These are phyloP conservation scores for Eucalyptus polyanthemos DNA, from an alignment of 345 rosid species.

Conservation along the genomic window DNA sequence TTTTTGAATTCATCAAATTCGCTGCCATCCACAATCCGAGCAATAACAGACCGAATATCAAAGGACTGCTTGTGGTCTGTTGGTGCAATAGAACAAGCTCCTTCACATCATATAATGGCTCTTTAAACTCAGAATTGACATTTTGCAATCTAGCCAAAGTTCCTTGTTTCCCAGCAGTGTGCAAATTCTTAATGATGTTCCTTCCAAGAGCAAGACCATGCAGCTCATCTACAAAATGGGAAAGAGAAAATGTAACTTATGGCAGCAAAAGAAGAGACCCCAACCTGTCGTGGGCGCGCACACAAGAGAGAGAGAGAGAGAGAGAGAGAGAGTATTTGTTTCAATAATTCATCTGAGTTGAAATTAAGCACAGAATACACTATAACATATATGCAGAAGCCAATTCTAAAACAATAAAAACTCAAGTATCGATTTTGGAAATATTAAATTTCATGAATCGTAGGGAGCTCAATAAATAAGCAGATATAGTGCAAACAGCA, in stretches of 20 bases:
- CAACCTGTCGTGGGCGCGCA: neutral
- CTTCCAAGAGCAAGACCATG: slow-evolving; percentile 94
- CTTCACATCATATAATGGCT: slow-evolving; percentile 67
- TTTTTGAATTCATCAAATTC: slow-evolving; percentile 98
- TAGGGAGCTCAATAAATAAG: neutral
- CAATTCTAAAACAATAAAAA: neutral
- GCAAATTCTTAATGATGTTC: slow-evolving; percentile 83
- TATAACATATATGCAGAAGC: neutral
- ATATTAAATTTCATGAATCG: neutral
- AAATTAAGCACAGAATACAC: neutral
- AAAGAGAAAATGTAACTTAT: neutral
- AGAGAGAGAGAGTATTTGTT: neutral
- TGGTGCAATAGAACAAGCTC: slow-evolving; percentile 91
- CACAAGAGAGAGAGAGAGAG: neutral
- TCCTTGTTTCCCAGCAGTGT: slow-evolving; percentile 65
- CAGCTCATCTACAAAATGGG: slow-evolving; percentile 57
- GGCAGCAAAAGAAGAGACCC: neutral
- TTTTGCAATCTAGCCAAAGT: slow-evolving; percentile 13
- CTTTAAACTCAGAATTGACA: slow-evolving; percentile 28
- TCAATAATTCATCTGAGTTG: neutral
- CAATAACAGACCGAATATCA: slow-evolving; percentile 86
- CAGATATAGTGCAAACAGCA: neutral
- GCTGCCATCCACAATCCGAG: slow-evolving; percentile 90
- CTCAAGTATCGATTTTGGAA: neutral
- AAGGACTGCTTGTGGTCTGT: slow-evolving; percentile 82